Evolutionary conservation across 140 eudicot genomes (phyloP).

Genomic region (Bidens hawaiensis): DNA sequence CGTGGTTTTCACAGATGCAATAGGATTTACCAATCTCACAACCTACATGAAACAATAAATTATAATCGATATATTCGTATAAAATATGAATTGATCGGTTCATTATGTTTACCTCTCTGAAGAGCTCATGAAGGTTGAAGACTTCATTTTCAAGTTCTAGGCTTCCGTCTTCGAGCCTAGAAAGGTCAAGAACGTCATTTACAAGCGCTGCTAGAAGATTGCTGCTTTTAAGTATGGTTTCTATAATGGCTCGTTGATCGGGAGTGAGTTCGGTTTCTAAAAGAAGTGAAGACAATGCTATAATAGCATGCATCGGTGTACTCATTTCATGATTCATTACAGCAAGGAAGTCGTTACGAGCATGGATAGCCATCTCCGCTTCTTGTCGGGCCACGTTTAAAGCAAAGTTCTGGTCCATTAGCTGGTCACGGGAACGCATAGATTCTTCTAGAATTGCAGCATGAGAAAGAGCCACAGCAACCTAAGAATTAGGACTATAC

Average conservation of each 20-base stretch:
- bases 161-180: slow-evolving; percentile 94
- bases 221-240: slow-evolving; percentile 86
- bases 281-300: slow-evolving; percentile 71
- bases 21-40: slow-evolving; percentile 62
- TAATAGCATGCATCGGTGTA: slow-evolving; percentile 94
- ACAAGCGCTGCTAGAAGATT: slow-evolving; percentile 84
- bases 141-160: slow-evolving; percentile 56
- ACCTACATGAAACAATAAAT: slow-evolving; percentile 35
- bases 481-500: slow-evolving; percentile 41
- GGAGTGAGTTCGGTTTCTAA: slow-evolving; percentile 82
- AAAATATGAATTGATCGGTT: neutral
- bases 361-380: slow-evolving; percentile 96
- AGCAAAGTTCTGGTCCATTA: slow-evolving; percentile 90
- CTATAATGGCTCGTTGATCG: slow-evolving; percentile 89
- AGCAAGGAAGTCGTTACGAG: slow-evolving; percentile 96
- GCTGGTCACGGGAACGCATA: slow-evolving; percentile 91
- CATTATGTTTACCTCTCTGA: slow-evolving; percentile 56
- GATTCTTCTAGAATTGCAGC: slow-evolving; percentile 98
- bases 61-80: too few relatives aligned
- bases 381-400: slow-evolving; percentile 88
- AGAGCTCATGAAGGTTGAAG: slow-evolving; percentile 63
- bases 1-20: slow-evolving; percentile 79
- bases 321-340: slow-evolving; percentile 99
- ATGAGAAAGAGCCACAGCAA: slow-evolving; percentile 98
- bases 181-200: slow-evolving; percentile 94